Base-by-base conservation (phyloP, 1,284 basidiomycete species). In the Cerrena zonata region DNA sequence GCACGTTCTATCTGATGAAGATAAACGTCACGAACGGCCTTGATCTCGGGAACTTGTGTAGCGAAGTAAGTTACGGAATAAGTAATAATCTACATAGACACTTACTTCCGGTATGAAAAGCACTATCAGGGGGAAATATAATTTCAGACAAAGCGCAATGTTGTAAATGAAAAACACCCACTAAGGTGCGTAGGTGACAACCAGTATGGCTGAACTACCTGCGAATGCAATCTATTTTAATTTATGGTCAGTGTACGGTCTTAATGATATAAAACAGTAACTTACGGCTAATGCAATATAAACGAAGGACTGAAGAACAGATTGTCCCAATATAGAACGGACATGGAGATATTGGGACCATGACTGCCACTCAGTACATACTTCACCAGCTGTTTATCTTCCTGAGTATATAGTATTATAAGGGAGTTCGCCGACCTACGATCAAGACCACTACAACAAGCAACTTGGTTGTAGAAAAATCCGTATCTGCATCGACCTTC, bases 71-170 rank as follows among this genome's bases (percentile, higher is more conserved):
- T 51, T 49, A 45, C 41, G 15, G 50, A 51, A 27, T 34, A 30
- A 39, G 47, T 5, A 2, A 4, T 23, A 40, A 36, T 15, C 15
- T 47, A 51, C 23, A 25, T 22, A 36, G 11, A 45, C n/a, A 71
- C 82, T 65, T 63, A 88, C 84, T 87, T 73, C 85, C 85, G 34
- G 85, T 89, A 61, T 89, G 85, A 59, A 87, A 89, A 19, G 85
- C 85, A 59, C 82, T 85, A 48, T 41, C 21, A 26, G 11, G 39
- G 13, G 7, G 37, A 40, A 37, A 25, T 40, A 36, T 38, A 54
- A 26, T 26, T 47, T 41, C 5, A 26, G 36, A 21, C 18, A 30
- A 11, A 27, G 48, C 36, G 43, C 39, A 38, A 10, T 26, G 38
- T 15, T 45, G 50, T n/a, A 4, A 47, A 44, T 13, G 22, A 34